Conservation (phyloP, 2,329 filamentous ascomycete species). For the Hypoxylon sp. region DNA sequence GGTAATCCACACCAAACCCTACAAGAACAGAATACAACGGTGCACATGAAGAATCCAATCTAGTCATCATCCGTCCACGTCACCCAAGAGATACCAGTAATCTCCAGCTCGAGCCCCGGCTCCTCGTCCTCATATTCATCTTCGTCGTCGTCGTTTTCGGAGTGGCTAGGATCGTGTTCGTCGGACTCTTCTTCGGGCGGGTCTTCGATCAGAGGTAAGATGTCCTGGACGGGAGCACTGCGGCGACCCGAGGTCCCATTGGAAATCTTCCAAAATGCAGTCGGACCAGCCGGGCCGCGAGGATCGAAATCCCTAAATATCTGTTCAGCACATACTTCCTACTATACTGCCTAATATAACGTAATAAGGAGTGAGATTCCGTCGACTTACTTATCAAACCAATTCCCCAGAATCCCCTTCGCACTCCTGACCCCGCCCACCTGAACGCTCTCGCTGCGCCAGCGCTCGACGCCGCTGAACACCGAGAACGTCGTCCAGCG, state of each 20-base stretch:
- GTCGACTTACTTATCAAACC: slow-evolving; percentile 77
- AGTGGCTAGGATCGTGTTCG: slow-evolving; percentile 45
- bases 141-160: slow-evolving; percentile 26
- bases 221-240: slow-evolving; percentile 50
- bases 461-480: slow-evolving; percentile 75
- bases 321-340: slow-evolving; percentile 11
- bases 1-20: background rate
- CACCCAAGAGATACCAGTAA: slow-evolving; percentile 37
- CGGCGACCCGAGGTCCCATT: slow-evolving; percentile 60
- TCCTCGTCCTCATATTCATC: slow-evolving; percentile 51
- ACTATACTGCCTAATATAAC: background rate
- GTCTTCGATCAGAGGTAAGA: slow-evolving; percentile 45
- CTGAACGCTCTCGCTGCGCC: slow-evolving; percentile 84
- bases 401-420: slow-evolving; percentile 79
- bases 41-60: slow-evolving; percentile 5
- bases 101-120: slow-evolving; percentile 45
- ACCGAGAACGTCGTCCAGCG: slow-evolving; percentile 80
- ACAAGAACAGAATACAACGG: background rate
- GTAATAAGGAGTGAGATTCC: background rate
- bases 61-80: slow-evolving; percentile 46
- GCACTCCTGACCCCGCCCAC: slow-evolving; percentile 76
- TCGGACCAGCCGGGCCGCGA: slow-evolving; percentile 80
- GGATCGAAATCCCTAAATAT: slow-evolving; percentile 71
- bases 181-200: slow-evolving; percentile 38
- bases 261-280: slow-evolving; percentile 82